phyloP scores from a whole-genome alignment of 306 rosid genomes.

The Dalbergia cultrata region DNA sequence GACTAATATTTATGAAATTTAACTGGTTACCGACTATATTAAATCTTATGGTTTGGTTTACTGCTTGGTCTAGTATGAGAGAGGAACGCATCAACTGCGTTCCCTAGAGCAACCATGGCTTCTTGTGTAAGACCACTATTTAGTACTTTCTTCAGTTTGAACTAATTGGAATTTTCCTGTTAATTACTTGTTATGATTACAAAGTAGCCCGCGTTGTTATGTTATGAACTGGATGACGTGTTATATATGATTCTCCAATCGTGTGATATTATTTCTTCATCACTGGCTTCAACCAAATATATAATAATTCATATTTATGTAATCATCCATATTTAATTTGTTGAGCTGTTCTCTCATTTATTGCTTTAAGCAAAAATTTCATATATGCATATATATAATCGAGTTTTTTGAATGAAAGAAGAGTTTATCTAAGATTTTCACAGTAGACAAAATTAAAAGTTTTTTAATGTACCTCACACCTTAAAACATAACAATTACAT shows the following conservation, averaged over 20 bases:
- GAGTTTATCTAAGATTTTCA: too few relatives aligned
- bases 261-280: conserved; percentile 5
- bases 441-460: too few relatives aligned
- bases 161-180: background rate
- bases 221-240: conserved; percentile 18
- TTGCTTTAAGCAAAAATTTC: too few relatives aligned
- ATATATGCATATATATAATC: too few relatives aligned
- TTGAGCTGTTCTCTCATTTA: too few relatives aligned
- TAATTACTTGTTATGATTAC: background rate
- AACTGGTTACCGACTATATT: too few relatives aligned
- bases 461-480: too few relatives aligned
- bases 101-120: conserved; percentile 3
- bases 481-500: too few relatives aligned
- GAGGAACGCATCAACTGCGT: background rate
- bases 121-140: conserved; percentile 1
- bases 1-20: too few relatives aligned
- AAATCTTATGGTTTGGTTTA: too few relatives aligned
- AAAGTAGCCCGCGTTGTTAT: background rate
- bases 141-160: background rate
- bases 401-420: too few relatives aligned
- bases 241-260: conserved; percentile 22
- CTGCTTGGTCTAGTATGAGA: background rate
- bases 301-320: too few relatives aligned
- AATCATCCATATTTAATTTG: background rate
- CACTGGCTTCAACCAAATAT: background rate